Conservation (phyloP, 768 basidiomycete genomes). For the Suillus sp. region DNA sequence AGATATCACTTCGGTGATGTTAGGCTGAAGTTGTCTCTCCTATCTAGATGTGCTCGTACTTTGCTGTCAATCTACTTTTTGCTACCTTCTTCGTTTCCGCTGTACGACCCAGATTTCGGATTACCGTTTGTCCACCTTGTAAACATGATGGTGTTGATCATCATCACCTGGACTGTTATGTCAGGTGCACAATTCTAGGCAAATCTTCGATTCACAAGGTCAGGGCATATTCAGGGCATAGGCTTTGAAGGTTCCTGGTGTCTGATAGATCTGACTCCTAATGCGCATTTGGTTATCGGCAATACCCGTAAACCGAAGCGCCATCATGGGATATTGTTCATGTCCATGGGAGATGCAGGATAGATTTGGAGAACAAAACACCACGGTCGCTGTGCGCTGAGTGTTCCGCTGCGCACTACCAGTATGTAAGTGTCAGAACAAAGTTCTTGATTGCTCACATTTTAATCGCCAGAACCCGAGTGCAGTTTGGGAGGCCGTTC, state of each 20-base stretch:
- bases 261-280: conserved; percentile 5
- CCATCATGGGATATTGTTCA: conserved; percentile 16
- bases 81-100: conserved; percentile 14
- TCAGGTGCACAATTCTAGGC: conserved; percentile 5
- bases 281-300: conserved; percentile 10
- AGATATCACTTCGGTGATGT: conserved; percentile 14
- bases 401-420: conserved; percentile 20
- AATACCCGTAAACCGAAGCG: conserved; percentile 8
- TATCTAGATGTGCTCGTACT: conserved; percentile 23
- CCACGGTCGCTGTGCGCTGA: conserved; percentile 20
- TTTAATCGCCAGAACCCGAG: conserved; percentile 11
- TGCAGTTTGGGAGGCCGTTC: conserved; percentile 7
- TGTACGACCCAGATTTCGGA: conserved; percentile 15
- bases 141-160: conserved; percentile 10
- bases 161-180: neutral
- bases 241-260: conserved; percentile 4
- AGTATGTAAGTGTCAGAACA: conserved; percentile 13
- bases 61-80: conserved; percentile 22
- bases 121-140: conserved; percentile 20
- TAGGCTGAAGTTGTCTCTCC: conserved; percentile 22
- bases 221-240: conserved; percentile 11
- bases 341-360: conserved; percentile 21
- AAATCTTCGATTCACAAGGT: conserved; percentile 16
- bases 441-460: conserved; percentile 8
- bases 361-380: conserved; percentile 17